Evolutionary conservation across 2,329 filamentous ascomycete species (phyloP), one percentile per base, ranked within the genome.

Genomic region (Neonectria coccinea): DNA sequence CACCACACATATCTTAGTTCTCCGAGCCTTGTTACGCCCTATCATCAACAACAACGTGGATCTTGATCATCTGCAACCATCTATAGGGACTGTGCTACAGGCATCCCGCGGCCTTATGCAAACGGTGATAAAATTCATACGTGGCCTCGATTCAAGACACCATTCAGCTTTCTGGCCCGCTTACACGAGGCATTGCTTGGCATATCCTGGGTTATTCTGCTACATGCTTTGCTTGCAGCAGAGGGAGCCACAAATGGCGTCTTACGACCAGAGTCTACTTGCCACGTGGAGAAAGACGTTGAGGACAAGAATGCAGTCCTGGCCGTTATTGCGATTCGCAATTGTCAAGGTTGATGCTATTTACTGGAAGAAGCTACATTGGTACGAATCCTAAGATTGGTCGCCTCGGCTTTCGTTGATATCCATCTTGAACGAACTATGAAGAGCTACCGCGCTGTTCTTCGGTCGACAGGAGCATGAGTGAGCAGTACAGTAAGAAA

Each of bases 291-390:
- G 68, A 36, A 65, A 64, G 31, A 62, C 62, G 48, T 45, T 71
- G 55, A 56, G 69, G 2, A 67, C 69, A 22, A 62, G 68, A 22
- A 67, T 68, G 9, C 64, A 63, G 22, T 66, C 68, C 6, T 72
- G 70, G 70, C 67, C 68, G 2, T 42, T 72, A 4, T 50, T 72
- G 14, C 61, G 69, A 1, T 71, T 72, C 44, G 69, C 56, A 1
- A 66, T 70, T 11, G 69, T 71, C 3, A 72, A 72, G 52, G 64
- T 72, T 27, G 70, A 72, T 56, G 70, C 70, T 1, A 56, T 72
- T 4, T 71, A 67, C 47, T 72, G 70, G 70, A 72, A 70, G 56
- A 59, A 63, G 41, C 31, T 63, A 6, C 25, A 25, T 25, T 25
- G 6, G 22, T 22, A 22, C 22, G 22, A 22, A 4, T 22, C 4